A percentile compares a stretch with the other conserved stretches of the same genome.
Conservation (phyloP, 192 early-diverging fungal species). For the Linnemannia hyalina region DNA sequence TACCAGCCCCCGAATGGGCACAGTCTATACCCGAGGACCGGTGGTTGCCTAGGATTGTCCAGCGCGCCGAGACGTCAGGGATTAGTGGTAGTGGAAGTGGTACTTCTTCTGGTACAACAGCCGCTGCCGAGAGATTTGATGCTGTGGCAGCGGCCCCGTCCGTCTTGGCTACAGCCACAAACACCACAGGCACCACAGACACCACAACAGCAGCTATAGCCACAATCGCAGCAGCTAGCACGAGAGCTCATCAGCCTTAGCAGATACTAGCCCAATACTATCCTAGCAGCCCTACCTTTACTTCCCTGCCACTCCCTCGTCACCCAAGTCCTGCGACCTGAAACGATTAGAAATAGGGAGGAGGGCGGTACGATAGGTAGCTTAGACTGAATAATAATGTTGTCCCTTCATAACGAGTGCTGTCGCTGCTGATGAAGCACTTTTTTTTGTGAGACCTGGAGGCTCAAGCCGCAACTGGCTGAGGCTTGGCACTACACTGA, state of each 20-base stretch:
- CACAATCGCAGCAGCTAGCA: background rate
- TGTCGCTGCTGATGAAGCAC: too few relatives aligned
- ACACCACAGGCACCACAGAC: background rate
- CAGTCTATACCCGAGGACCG: slow-evolving; percentile 41
- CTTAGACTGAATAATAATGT: too few relatives aligned
- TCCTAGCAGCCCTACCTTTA: background rate
- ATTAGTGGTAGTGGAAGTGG: background rate
- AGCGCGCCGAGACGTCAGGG: slow-evolving; percentile 7
- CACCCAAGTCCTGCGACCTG: background rate
- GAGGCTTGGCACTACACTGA: too few relatives aligned
- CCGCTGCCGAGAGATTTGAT: background rate
- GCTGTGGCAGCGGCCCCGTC: background rate
- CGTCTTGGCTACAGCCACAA: background rate
- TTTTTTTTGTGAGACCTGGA: too few relatives aligned
- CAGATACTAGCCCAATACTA: too few relatives aligned
- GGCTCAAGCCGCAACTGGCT: too few relatives aligned
- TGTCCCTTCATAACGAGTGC: too few relatives aligned
- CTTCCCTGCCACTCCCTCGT: too few relatives aligned
- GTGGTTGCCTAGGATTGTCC: slow-evolving; percentile 51
- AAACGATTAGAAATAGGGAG: slow-evolving; percentile 6
- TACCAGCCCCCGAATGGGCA: slow-evolving; percentile 53
- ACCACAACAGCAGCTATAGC: background rate
- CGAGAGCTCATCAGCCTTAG: background rate
- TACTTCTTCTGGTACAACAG: background rate
- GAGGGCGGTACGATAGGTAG: too few relatives aligned